Evolutionary conservation across 2,329 filamentous ascomycete genomes (phyloP), one percentile per base, ranked within the genome.

Genomic region (Chaetomiaceae sp.): DNA sequence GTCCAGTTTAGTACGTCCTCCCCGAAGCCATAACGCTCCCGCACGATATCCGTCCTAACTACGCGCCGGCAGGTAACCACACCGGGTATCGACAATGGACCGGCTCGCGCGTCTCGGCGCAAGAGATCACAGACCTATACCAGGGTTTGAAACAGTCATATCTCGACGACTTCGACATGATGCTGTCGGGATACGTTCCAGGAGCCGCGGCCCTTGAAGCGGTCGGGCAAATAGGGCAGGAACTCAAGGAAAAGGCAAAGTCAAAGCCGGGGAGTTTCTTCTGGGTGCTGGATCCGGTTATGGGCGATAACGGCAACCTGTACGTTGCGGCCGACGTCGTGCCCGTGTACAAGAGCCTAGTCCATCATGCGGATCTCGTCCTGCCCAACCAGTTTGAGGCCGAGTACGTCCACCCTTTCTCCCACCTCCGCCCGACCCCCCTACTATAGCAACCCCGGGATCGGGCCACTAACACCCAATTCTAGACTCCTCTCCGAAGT

Each of bases 341-440:
- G 14, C 91, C 91, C 0, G 90, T 87, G 13, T 99, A 97, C 69
- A 92, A 89, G 70, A 75, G 75, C 20, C 75, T 96, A 51, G 74
- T 97, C 19, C 77, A 77, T 31, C 78, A 92, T 61, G 92, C 93
- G 2, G 93, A 99, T 68, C 69, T 99, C 59, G 95, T 99, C 50
- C 72, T 97, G 14, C 93, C 93, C 4, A 99, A 99, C 66, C 92
- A 97, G 62, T 99, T 96, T 60, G 93, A 99, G 73, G 89, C 91
- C 38, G 92, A 99, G 89, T 95, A 73, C 60, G 83, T 71, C 40
- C 20, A 17, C 14, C 34, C 43, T 44, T 42, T 21, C 40, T 30
- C 17, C 31, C 7, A 3, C 19, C n/a, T 20, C 14, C 7, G 5
- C 27, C 19, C 5, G 3, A 8, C 23, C 14, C 16, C n/a, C n/a